Base-by-base conservation (phyloP, 2,329 filamentous ascomycete genomes). In the Botrytis tulipae region DNA sequence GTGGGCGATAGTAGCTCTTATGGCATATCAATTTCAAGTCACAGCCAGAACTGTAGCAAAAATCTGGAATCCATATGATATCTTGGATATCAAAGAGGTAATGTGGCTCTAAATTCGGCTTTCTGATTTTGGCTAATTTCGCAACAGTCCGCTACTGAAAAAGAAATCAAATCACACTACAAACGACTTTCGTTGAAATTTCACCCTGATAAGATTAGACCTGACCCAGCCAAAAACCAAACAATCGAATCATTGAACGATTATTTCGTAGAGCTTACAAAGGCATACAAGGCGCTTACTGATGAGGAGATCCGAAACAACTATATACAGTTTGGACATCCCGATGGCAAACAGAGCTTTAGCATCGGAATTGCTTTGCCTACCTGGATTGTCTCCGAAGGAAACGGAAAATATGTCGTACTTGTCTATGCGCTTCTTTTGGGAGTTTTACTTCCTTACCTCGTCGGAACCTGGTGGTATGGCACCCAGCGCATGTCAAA, bases 381-480 rank as follows among this genome's bases (percentile, higher is more conserved):
- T 63, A 92, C 96, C 82, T 93, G 96, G 83, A 94, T 99, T 79
- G 88, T 99, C 72, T 92, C 93, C 22, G 94, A 98, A 78, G 95
- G 95, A 72, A 97, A 96, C 82, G 95, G 95, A 77, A 98, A 98
- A 85, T 98, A 97, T 81, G 92, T 99, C 71, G 86, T 99, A 75
- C 86, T 98, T 73, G 88, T 98, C 76, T 99, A 99, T 82, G 95
- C 94, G 54, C 83, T 92, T 48, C 87, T 98, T 57, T 90, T 99
- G 70, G 96, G 95, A 72, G 93, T 98, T 75, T 85, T 98, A 74
- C 86, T 99, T 70, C 96, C 96, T 4, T 99, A 97, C 82, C 86
- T 96, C 66, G 95, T 99, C 73, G 96, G 96, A 66, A 94, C 92
- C 74, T 99, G 96, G 96, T 99, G 96, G 96, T 99, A 99, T 82